Evolutionary conservation across 495 filamentous ascomycete genomes (phyloP).

Genomic region (Aspergillus heteromorphus): DNA sequence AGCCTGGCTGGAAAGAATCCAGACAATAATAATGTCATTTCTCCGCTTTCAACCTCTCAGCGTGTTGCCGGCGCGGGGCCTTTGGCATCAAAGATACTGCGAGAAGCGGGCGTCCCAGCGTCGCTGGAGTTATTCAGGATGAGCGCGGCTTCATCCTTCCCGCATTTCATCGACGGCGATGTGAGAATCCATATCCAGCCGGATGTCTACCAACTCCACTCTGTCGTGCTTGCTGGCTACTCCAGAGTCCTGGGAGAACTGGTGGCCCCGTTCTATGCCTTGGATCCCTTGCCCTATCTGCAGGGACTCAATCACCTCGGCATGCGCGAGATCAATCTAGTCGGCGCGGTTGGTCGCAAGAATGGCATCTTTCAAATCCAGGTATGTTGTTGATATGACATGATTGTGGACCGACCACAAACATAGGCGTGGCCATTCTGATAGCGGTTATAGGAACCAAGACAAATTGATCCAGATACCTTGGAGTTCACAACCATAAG

Average conservation of each 20-base stretch:
- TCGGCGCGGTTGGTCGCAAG: conserved; percentile 3
- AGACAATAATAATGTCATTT: too few relatives aligned
- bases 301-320: background rate
- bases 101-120: background rate
- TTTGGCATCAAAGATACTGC: too few relatives aligned
- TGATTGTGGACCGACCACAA: background rate
- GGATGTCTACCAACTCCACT: conserved; percentile 31
- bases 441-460: background rate
- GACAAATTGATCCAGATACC: background rate
- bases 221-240: conserved; percentile 11
- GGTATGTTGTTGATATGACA: background rate
- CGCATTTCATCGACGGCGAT: conserved; percentile 31
- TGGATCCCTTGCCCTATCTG: background rate
- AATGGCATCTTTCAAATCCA: conserved; percentile 12
- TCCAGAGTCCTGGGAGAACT: conserved; percentile 2
- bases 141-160: conserved; percentile 12
- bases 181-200: conserved; percentile 28
- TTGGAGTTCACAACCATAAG: background rate
- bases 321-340: conserved; percentile 1
- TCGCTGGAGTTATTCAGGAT: background rate
- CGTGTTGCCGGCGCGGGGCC: too few relatives aligned
- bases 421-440: too few relatives aligned
- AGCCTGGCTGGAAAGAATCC: too few relatives aligned
- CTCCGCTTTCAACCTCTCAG: too few relatives aligned
- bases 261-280: background rate